Percentiles rank a stretch among this genome's conserved stretches.
These are phyloP conservation scores for Rhynchosporium graminicola DNA, from an alignment of 2,329 filamentous ascomycete genomes.

Conservation along the genomic window DNA sequence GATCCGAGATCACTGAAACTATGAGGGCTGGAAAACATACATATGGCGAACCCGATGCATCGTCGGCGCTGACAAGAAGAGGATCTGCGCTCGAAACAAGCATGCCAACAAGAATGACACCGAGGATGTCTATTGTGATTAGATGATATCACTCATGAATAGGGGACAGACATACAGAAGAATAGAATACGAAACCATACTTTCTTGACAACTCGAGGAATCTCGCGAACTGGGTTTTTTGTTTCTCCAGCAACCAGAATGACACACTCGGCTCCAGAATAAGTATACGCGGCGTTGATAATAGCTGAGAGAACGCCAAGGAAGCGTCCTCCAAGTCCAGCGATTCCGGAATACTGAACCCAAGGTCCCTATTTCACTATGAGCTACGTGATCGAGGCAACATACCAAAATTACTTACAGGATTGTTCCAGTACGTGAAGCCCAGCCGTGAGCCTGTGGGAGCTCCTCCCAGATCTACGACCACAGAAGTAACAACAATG, in stretches of 20 bases:
- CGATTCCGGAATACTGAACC: conserved; percentile 67
- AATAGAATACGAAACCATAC: conserved; percentile 57
- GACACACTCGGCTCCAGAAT: conserved; percentile 51
- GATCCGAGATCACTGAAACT: neutral
- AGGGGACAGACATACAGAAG: conserved; percentile 46
- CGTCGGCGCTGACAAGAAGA: too few species aligned
- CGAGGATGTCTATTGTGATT: neutral
- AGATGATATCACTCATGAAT: neutral
- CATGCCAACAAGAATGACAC: conserved; percentile 50
- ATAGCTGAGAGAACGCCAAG: conserved; percentile 50
- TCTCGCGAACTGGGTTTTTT: conserved; percentile 51
- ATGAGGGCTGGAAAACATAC: neutral
- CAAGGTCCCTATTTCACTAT: conserved; percentile 53
- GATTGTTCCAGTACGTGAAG: too few species aligned
- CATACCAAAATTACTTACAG: too few species aligned
- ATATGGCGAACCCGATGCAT: neutral
- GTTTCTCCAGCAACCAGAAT: conserved; percentile 58
- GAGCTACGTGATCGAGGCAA: too few species aligned
- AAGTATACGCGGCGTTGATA: conserved; percentile 47
- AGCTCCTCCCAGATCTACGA: too few species aligned
- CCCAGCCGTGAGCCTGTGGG: too few species aligned
- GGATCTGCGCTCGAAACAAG: conserved; percentile 57
- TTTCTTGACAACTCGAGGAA: conserved; percentile 52
- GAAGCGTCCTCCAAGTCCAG: conserved; percentile 58
- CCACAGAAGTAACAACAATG: too few species aligned